A percentile compares a stretch with the other conserved stretches of the same genome.
These are phyloP conservation scores for Peziza echinospora DNA, from an alignment of 495 filamentous ascomycete genomes.

Conservation along the genomic window DNA sequence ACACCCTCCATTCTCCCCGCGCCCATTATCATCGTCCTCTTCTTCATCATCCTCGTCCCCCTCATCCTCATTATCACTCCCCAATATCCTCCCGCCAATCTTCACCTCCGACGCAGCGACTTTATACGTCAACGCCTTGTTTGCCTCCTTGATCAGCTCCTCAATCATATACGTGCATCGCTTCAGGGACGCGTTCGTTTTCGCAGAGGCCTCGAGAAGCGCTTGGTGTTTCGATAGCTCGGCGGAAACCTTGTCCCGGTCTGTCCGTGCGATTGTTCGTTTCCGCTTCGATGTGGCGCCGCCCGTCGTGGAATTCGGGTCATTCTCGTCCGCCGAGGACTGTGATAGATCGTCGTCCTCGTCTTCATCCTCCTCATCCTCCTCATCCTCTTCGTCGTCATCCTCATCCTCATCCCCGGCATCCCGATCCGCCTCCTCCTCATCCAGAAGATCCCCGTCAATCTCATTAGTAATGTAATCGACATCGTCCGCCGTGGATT, in stretches of 20 bases:
- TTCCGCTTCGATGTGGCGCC: no score
- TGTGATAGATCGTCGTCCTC: slow-evolving; percentile 49
- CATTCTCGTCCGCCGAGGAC: neutral
- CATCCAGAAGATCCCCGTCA: slow-evolving; percentile 16
- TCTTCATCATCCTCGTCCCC: slow-evolving; percentile 10
- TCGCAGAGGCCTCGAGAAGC: slow-evolving; percentile 67
- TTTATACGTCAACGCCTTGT: slow-evolving; percentile 62
- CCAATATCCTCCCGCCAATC: slow-evolving; percentile 59
- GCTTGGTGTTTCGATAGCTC: slow-evolving; percentile 80
- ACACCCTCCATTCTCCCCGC: slow-evolving; percentile 8
- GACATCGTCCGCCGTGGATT: slow-evolving; percentile 1
- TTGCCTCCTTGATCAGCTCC: slow-evolving; percentile 67
- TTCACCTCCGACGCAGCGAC: slow-evolving; percentile 58
- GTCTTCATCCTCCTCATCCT: slow-evolving; percentile 28
- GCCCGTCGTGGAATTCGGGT: neutral
- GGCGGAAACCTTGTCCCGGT: slow-evolving; percentile 28
- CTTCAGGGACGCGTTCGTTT: slow-evolving; percentile 81
- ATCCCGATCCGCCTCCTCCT: slow-evolving; percentile 27
- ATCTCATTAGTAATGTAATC: slow-evolving; percentile 6
- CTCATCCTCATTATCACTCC: slow-evolving; percentile 37
- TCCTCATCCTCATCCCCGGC: slow-evolving; percentile 23
- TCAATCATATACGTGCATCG: slow-evolving; percentile 74
- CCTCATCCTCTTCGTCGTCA: slow-evolving; percentile 5
- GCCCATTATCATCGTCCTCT: slow-evolving; percentile 1
- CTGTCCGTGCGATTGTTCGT: neutral